A percentile compares a stretch with the other conserved stretches of the same genome.
Evolutionary conservation across 2,329 filamentous ascomycete genomes (phyloP).

Genomic region (Trichoderma afroharzianum): DNA sequence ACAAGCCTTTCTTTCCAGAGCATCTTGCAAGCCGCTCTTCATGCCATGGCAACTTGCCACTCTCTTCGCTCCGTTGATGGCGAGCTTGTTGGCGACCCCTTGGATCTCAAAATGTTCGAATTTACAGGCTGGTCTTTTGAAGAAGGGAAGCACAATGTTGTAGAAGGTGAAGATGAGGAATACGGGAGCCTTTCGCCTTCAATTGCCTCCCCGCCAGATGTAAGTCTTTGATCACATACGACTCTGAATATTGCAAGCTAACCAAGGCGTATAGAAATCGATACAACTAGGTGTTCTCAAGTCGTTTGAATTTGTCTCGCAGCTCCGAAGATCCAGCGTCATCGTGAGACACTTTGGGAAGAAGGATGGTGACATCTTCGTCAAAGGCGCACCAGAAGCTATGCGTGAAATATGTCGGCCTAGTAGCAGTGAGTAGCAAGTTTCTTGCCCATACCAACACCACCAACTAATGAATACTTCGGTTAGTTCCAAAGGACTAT

Average conservation of each 20-base stretch:
- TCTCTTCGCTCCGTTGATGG: conserved; percentile 82
- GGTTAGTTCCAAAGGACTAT: conserved; percentile 74
- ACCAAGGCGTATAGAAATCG: conserved; percentile 37
- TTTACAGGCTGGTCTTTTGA: conserved; percentile 92
- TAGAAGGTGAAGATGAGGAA: conserved; percentile 68
- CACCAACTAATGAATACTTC: not conserved
- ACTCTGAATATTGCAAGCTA: not conserved
- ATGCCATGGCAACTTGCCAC: conserved; percentile 97
- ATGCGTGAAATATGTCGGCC: conserved; percentile 89
- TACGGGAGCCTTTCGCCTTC: conserved; percentile 77
- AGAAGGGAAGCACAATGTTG: conserved; percentile 70
- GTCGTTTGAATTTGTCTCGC: conserved; percentile 91
- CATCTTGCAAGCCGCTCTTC: conserved; percentile 62
- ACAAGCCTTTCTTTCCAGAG: conserved; percentile 27
- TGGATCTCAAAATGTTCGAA: conserved; percentile 98
- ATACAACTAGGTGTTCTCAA: conserved; percentile 89
- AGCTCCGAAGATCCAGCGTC: conserved; percentile 87
- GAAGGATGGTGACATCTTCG: conserved; percentile 80
- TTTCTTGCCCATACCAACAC: not conserved
- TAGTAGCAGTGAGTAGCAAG: conserved; percentile 63
- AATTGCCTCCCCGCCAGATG: conserved; percentile 73
- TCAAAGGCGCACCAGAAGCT: conserved; percentile 94
- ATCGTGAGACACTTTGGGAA: conserved; percentile 85
- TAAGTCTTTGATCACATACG: conserved; percentile 21
- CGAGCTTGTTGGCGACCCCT: conserved; percentile 85